Evolutionary conservation across 2,329 filamentous ascomycete genomes (phyloP).

Genomic region (Trichothecium sympodiale): DNA sequence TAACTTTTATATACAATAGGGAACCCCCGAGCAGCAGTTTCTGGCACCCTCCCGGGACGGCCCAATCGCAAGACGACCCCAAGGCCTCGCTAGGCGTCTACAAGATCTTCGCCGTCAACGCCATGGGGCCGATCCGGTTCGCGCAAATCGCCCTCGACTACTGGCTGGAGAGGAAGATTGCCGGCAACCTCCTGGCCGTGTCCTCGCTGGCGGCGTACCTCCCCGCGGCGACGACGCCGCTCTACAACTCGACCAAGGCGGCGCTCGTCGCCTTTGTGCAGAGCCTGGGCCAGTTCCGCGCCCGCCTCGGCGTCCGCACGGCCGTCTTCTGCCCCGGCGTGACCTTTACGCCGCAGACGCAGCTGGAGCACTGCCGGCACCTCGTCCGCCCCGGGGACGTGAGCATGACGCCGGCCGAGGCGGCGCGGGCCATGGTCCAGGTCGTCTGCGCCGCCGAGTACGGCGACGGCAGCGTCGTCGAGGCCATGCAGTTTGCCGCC

Average conservation of each 20-base stretch:
- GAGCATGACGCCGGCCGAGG: constrained; percentile 3
- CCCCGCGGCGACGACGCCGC: constrained; percentile 14
- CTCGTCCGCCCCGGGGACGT: constrained; percentile 5
- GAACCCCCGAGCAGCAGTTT: constrained; percentile 16
- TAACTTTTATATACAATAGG: no score
- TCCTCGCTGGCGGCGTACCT: constrained; percentile 18
- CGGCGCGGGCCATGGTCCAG: constrained; percentile 6
- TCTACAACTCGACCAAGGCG: constrained; percentile 18
- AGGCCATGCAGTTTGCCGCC: constrained; percentile 9
- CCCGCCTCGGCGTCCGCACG: constrained; percentile 8
- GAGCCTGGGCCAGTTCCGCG: constrained; percentile 7
- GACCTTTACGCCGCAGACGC: constrained; percentile 6
- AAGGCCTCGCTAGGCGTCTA: constrained; percentile 13
- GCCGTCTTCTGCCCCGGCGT: constrained; percentile 9
- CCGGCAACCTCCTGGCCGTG: constrained; percentile 15
- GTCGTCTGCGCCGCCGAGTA: constrained; percentile 7
- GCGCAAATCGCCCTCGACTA: constrained; percentile 17
- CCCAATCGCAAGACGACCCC: constrained; percentile 8
- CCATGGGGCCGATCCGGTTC: constrained; percentile 13
- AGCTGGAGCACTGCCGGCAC: constrained; percentile 6
- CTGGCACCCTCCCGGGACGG: constrained; percentile 14
- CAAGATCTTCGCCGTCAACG: constrained; percentile 15
- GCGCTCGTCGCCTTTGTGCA: constrained; percentile 12
- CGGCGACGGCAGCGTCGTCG: constrained; percentile 10
- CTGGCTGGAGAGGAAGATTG: constrained; percentile 13